Conservation (phyloP, 2,329 filamentous ascomycete genomes). For the Cladophialophora exuberans region DNA sequence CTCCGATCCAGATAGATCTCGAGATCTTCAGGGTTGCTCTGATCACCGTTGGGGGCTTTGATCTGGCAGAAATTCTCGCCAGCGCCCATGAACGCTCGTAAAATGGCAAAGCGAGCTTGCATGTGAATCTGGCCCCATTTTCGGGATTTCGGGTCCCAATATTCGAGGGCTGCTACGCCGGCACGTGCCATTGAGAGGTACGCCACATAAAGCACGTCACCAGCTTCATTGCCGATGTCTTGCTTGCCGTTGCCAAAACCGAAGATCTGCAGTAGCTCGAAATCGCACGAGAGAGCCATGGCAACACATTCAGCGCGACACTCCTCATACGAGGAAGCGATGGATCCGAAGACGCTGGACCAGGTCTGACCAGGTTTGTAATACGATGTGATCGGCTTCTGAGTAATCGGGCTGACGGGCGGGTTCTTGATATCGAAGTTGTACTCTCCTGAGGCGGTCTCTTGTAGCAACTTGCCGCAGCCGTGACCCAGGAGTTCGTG, state of each 20-base stretch:
- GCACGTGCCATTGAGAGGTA: conserved; percentile 94
- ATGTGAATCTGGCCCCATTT: conserved; percentile 96
- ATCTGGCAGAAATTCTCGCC: conserved; percentile 86
- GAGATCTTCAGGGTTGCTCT: conserved; percentile 76
- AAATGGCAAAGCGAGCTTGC: conserved; percentile 86
- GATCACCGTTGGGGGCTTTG: conserved; percentile 55
- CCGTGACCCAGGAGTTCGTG: conserved; percentile 90
- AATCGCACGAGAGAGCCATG: conserved; percentile 88
- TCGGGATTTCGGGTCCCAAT: conserved; percentile 87
- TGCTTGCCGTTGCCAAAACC: conserved; percentile 75
- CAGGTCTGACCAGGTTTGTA: conserved; percentile 96
- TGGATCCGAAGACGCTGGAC: conserved; percentile 86
- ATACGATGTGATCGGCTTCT: conserved; percentile 78
- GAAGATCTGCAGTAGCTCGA: conserved; percentile 85
- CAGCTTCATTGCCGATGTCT: conserved; percentile 68
- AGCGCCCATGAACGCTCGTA: conserved; percentile 75
- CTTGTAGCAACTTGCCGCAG: conserved; percentile 90
- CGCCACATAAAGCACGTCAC: conserved; percentile 82
- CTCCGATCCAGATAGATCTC: conserved; percentile 80
- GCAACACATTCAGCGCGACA: conserved; percentile 93
- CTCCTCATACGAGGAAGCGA: conserved; percentile 90
- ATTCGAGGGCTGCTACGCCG: conserved; percentile 85
- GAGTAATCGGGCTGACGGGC: conserved; percentile 77
- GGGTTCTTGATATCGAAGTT: conserved; percentile 87
- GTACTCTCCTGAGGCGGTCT: conserved; percentile 77